Conservation (phyloP, 345 rosid genomes). For the Gossypium bickii region DNA sequence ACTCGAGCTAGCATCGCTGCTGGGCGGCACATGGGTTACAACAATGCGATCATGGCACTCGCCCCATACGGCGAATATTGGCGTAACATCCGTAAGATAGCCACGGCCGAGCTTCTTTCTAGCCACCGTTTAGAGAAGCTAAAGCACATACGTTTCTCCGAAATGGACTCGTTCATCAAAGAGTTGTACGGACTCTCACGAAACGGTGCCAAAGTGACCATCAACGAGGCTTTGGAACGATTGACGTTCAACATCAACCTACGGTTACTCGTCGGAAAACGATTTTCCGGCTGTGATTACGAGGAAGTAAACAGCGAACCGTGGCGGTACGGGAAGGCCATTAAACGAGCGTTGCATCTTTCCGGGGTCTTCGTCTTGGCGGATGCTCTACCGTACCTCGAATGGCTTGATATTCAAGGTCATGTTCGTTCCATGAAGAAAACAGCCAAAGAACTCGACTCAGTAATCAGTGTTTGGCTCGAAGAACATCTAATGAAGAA, state of each 20-base stretch:
- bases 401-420: slow-evolving; percentile 45
- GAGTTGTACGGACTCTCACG: slow-evolving; percentile 25
- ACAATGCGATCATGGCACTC: slow-evolving; percentile 40
- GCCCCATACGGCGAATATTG: slow-evolving; percentile 61
- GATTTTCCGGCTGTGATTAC: slow-evolving; percentile 21
- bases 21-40: slow-evolving; percentile 52
- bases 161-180: slow-evolving; percentile 35
- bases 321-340: slow-evolving; percentile 37
- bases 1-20: slow-evolving; percentile 46
- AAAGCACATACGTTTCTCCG: slow-evolving; percentile 37
- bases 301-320: slow-evolving; percentile 30
- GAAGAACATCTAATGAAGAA: slow-evolving; percentile 42
- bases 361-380: slow-evolving; percentile 34
- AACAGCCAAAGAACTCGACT: slow-evolving; percentile 42
- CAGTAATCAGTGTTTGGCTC: slow-evolving; percentile 43
- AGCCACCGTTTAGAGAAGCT: slow-evolving; percentile 39
- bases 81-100: slow-evolving; percentile 55
- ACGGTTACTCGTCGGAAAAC: slow-evolving; percentile 46
- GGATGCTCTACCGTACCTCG: slow-evolving; percentile 38
- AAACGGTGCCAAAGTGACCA: slow-evolving; percentile 12
- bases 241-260: slow-evolving; percentile 50
- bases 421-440: slow-evolving; percentile 43
- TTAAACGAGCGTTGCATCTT: slow-evolving; percentile 37
- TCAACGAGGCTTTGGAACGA: slow-evolving; percentile 38
- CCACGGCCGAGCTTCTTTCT: slow-evolving; percentile 50